Conservation (phyloP, 306 rosid genomes). For the Vigna angularis region DNA sequence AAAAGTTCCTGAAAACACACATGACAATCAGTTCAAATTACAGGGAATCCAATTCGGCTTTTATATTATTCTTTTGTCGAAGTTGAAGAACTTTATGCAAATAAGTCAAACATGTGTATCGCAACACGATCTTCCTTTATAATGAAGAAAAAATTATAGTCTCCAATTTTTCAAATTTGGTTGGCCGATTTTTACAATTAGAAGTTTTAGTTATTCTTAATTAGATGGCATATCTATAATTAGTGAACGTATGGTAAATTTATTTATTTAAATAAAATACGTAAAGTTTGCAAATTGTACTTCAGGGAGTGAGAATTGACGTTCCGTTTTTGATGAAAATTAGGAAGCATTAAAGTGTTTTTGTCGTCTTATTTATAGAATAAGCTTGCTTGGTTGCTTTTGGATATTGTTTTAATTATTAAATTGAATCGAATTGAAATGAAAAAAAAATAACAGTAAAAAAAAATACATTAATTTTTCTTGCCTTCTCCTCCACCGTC, state of each 20-base stretch:
- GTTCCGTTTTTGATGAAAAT: neutral
- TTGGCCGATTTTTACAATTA: no score
- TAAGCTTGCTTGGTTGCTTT: neutral
- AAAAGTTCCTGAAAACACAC: neutral
- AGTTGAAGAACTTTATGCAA: neutral
- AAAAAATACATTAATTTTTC: conserved; percentile 46
- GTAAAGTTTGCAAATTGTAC: neutral
- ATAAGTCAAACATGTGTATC: neutral
- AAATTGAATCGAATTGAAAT: conserved; percentile 30
- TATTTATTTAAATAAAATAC: neutral
- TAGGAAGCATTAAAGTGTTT: conserved; percentile 21
- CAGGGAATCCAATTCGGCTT: neutral
- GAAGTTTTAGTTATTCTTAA: neutral
- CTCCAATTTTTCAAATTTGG: no score
- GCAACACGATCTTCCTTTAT: no score
- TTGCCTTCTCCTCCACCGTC: conserved; percentile 83
- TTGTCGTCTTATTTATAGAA: conserved; percentile 3
- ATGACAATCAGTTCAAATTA: neutral
- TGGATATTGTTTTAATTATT: neutral
- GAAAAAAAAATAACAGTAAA: neutral
- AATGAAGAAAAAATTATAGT: no score
- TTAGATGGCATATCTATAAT: neutral
- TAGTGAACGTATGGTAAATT: neutral
- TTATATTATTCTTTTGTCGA: neutral
- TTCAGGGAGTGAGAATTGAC: neutral